Conservation (phyloP, 371 early-diverging fungal species). For the Amoeboaphelidium protococcarum region DNA sequence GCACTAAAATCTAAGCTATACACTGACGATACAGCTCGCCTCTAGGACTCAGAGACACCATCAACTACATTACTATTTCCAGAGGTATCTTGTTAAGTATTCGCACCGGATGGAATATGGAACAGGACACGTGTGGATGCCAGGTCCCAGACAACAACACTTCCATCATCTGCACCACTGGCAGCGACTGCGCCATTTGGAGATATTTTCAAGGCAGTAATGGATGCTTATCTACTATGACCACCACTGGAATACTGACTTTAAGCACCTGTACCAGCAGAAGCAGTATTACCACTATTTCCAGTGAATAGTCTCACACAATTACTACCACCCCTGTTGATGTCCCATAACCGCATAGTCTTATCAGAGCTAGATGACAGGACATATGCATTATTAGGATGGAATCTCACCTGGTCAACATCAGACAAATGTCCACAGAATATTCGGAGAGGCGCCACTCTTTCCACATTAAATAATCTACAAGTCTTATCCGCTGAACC, state of each 20-base stretch:
- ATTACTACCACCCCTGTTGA: slow-evolving; percentile 64
- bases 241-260: slow-evolving; percentile 9
- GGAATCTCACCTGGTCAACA: slow-evolving; percentile 89
- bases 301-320: slow-evolving; percentile 84
- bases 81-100: slow-evolving; percentile 3
- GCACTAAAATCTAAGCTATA: background rate
- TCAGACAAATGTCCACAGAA: slow-evolving; percentile 95
- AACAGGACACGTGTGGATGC: background rate
- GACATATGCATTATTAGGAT: slow-evolving; percentile 93
- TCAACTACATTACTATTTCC: background rate
- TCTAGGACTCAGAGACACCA: background rate
- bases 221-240: slow-evolving; percentile 14
- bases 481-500: slow-evolving; percentile 91
- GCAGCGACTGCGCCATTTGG: slow-evolving; percentile 56
- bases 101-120: background rate
- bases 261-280: slow-evolving; percentile 4
- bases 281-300: slow-evolving; percentile 4
- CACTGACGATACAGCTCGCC: background rate
- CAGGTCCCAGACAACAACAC: slow-evolving; percentile 78
- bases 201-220: slow-evolving; percentile 70
- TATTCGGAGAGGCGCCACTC: slow-evolving; percentile 78
- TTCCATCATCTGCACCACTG: slow-evolving; percentile 70
- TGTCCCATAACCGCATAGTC: slow-evolving; percentile 88
- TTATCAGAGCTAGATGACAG: slow-evolving; percentile 85
- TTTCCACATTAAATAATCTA: slow-evolving; percentile 87